Conservation (phyloP, 371 early-diverging fungal genomes). For the Mucor irregularis region DNA sequence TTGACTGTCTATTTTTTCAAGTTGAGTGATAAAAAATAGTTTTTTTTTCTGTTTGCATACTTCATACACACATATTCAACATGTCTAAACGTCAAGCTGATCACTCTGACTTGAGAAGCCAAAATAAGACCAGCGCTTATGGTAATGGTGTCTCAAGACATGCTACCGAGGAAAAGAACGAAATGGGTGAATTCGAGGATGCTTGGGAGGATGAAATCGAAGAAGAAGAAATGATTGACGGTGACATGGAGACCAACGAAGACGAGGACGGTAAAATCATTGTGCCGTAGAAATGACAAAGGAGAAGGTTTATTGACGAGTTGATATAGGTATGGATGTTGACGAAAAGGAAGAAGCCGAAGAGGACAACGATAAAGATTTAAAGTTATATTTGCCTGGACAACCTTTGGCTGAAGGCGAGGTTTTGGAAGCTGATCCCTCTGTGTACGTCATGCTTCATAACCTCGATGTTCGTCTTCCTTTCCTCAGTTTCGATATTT, state of each 20-base stretch:
- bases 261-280: constrained; percentile 51
- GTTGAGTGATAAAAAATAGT: too few relatives aligned
- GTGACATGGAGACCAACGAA: constrained; percentile 49
- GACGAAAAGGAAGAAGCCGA: constrained; percentile 49
- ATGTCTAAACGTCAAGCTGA: constrained; percentile 69
- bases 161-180: constrained; percentile 56
- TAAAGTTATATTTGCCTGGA: constrained; percentile 92
- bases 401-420: constrained; percentile 87
- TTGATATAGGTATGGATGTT: constrained; percentile 54
- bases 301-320: too few relatives aligned
- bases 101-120: constrained; percentile 50
- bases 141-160: constrained; percentile 33
- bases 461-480: constrained; percentile 91
- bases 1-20: too few relatives aligned
- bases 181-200: constrained; percentile 97
- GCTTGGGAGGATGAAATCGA: constrained; percentile 93
- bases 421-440: constrained; percentile 90
- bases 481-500: constrained; percentile 94
- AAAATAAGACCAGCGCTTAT: constrained; percentile 44
- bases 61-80: too few relatives aligned
- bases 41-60: too few relatives aligned
- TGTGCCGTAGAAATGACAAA: background rate
- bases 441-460: constrained; percentile 96
- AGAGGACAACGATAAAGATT: constrained; percentile 50
- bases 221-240: constrained; percentile 62